Base-by-base conservation (phyloP, 2,329 filamentous ascomycete species). In the Pseudogymnoascus sp. region DNA sequence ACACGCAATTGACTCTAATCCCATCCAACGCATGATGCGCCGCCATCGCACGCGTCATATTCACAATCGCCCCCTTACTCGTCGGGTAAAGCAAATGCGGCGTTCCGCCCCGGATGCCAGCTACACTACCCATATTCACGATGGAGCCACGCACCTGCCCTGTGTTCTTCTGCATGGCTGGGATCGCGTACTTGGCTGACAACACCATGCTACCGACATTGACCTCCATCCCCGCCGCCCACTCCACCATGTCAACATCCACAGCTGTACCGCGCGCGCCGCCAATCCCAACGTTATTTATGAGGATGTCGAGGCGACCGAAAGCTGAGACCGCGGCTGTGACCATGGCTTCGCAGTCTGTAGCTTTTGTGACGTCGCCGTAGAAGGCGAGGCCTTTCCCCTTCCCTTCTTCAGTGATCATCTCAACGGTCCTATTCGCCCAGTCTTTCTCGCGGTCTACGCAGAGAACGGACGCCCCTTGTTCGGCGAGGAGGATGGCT, bases 181-280 rank as follows among this genome's bases (percentile, higher is more conserved):
- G 84, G 28, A 88, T 78, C 0, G 78, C 77, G 64, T 81, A 79
- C 65, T 85, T 84, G 15, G 75, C 74, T 82, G 87, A 86, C 59
- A 80, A 73, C 28, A 86, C 79, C 83, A 87, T 87, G 65, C 79
- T 83, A 3, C 77, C 77, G 3, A 88, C 81, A 65, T 88, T 88
- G 52, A 86, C 72, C 45, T 83, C 76, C 59, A 88, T 74, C 0
- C 78, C 76, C 57, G 74, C 75, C 0, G 78, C 74, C 82, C 82
- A 88, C 9, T 75, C 73, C 0, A 69, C 75, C 74, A 84, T 79
- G 65, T 86, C 81, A 0, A 86, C 79, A 0, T 83, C 79, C 1
- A 82, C 74, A 0, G 83, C 83, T 1, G 80, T 84, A 0, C 85
- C 85, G 1, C 71, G 60, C 0, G 82, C 77, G 0, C 85, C 85